Conservation (phyloP, 2,329 filamentous ascomycete genomes). For the Aschersonia sp. region DNA sequence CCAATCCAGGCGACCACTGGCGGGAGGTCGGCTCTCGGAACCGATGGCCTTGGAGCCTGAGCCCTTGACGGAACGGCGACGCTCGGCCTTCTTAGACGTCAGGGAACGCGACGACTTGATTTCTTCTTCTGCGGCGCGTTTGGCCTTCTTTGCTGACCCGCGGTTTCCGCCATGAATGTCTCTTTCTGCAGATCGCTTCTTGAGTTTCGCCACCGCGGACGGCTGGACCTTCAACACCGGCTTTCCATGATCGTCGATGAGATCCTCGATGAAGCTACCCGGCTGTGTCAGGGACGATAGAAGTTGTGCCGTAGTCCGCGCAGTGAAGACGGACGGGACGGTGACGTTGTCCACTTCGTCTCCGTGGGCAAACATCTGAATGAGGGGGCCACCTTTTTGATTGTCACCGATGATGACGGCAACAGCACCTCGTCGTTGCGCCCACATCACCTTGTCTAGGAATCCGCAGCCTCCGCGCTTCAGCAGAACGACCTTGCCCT, state of each 20-base stretch:
- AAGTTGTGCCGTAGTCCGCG: slow-evolving; percentile 84
- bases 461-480: slow-evolving; percentile 93
- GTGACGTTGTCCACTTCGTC: slow-evolving; percentile 82
- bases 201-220: slow-evolving; percentile 22
- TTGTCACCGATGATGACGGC: slow-evolving; percentile 92
- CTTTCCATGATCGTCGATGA: slow-evolving; percentile 45
- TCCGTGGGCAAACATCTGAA: slow-evolving; percentile 97
- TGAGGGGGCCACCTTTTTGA: slow-evolving; percentile 71
- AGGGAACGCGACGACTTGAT: slow-evolving; percentile 6
- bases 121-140: slow-evolving; percentile 12
- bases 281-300: slow-evolving; percentile 75
- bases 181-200: slow-evolving; percentile 12
- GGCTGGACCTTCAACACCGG: slow-evolving; percentile 38
- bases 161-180: slow-evolving; percentile 13
- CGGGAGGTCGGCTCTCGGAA: slow-evolving; percentile 52
- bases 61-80: not conserved
- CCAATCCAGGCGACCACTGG: slow-evolving; percentile 64
- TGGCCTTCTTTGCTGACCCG: slow-evolving; percentile 4
- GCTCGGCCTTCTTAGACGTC: not conserved
- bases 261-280: slow-evolving; percentile 46
- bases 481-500: slow-evolving; percentile 81
- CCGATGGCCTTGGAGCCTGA: slow-evolving; percentile 9
- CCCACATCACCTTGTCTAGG: slow-evolving; percentile 94
- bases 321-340: slow-evolving; percentile 90
- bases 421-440: slow-evolving; percentile 74